Evolutionary conservation across 2,329 filamentous ascomycete species (phyloP).

Genomic region (Neurospora sp.): DNA sequence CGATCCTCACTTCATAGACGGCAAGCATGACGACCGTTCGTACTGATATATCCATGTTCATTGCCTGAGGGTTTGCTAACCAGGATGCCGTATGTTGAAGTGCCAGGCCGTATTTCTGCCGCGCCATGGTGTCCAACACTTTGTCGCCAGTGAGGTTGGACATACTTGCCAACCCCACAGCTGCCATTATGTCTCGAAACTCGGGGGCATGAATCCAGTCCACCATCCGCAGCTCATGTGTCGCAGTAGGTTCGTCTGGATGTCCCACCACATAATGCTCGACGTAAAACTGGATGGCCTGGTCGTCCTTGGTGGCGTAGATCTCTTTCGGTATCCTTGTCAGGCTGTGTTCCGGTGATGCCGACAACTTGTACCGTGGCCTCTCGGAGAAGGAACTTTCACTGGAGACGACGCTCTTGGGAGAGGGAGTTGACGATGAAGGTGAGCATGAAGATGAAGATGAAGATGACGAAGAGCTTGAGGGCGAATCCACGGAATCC

Average conservation of each 20-base stretch:
- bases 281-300: constrained; percentile 40
- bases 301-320: constrained; percentile 34
- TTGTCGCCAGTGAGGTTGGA: constrained; percentile 41
- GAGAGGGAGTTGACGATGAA: constrained; percentile 7
- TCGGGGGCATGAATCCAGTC: constrained; percentile 29
- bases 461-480: constrained; percentile 19
- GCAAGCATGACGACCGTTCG: constrained; percentile 47
- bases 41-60: constrained; percentile 34
- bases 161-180: constrained; percentile 48
- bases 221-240: constrained; percentile 26
- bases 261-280: constrained; percentile 41
- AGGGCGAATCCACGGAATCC: constrained; percentile 9
- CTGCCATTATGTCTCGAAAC: constrained; percentile 40
- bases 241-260: constrained; percentile 35
- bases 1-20: constrained; percentile 44
- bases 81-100: constrained; percentile 36
- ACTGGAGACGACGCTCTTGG: constrained; percentile 3
- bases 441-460: constrained; percentile 14
- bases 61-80: constrained; percentile 25
- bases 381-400: constrained; percentile 3
- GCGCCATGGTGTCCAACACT: constrained; percentile 35
- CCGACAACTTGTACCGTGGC: constrained; percentile 6
- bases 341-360: constrained; percentile 4
- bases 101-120: constrained; percentile 43
- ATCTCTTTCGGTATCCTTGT: constrained; percentile 24